Evolutionary conservation across 768 basidiomycete species (phyloP), one percentile per base, ranked within the genome.

Genomic region (Suillus plorans): DNA sequence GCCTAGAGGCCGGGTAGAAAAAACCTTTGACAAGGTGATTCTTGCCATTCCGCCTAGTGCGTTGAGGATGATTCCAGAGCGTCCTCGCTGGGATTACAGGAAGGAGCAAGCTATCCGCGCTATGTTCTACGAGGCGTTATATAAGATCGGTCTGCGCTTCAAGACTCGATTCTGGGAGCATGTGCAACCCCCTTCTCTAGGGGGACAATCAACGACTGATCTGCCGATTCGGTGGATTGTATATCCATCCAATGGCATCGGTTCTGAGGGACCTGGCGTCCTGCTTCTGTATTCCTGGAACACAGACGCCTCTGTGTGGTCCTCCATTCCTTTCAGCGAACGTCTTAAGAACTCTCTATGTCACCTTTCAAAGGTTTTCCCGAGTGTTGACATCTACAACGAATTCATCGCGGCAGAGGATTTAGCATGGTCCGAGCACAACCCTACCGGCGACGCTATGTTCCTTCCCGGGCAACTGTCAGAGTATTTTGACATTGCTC

Each of bases 201-300:
- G 80, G 14, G 80, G 80, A 4, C 73, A 74, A 61, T 73, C 78
- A 14, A 72, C 65, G 66, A 81, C 79, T 0, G 80, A 81, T 67
- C 59, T 69, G 36, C 76, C 75, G 6, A 66, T 77, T 25, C 76
- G 80, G 36, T 75, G 71, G 4, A 67, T 78, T 36, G 80, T 81
- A 3, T 81, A 80, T 68, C 80, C 80, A 1, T 80, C 79, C 0
- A 78, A 74, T 55, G 77, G 77, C 1, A 62, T 63, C 36, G 45
- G 52, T 14, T 41, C 63, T 5, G 62, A 71, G 64, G 71, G 73
- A 36, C 71, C 72, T 34, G 73, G 73, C 16, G 73, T 72, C 22
- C 41, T 73, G 13, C 64, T 74, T 14, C 49, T 73, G n/a, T 67
- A 70, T 58, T 74, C 72, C 41, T 70, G 71, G 70, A 73, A 72